Conservation (phyloP, 1,139 yeast species). For the Casaregolazyma suthepensis region DNA sequence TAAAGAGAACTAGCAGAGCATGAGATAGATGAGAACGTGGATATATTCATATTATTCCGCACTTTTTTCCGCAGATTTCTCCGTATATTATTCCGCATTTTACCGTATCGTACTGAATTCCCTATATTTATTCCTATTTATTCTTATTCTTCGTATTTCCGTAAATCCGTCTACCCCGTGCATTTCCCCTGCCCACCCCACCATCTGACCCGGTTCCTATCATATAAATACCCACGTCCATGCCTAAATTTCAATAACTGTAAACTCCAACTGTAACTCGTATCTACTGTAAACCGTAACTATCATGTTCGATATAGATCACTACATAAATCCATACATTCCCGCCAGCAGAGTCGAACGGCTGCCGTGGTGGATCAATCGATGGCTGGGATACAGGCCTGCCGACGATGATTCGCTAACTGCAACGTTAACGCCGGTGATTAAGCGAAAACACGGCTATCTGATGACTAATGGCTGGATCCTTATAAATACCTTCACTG, state of each 20-base stretch:
- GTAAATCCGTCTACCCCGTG: no score
- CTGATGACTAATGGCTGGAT: constrained; percentile 18
- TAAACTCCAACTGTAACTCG: neutral
- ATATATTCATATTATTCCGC: no score
- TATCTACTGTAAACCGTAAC: neutral
- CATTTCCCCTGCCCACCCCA: no score
- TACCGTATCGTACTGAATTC: no score
- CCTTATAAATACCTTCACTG: constrained; percentile 42
- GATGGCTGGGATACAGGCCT: constrained; percentile 23
- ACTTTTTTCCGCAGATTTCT: no score
- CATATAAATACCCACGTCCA: neutral
- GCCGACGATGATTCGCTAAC: constrained; percentile 4
- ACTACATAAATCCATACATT: constrained; percentile 15
- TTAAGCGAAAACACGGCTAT: constrained; percentile 11
- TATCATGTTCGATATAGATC: neutral
- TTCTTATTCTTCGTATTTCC: no score
- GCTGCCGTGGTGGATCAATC: constrained; percentile 17
- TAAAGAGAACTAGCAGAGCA: no score
- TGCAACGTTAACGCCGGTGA: constrained; percentile 8
- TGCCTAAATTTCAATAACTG: neutral
- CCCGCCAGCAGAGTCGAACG: constrained; percentile 22
- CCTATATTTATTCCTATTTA: no score
- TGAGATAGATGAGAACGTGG: no score
- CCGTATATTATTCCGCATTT: no score
- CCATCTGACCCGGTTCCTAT: no score